Percentiles rank a stretch among this genome's conserved stretches.
phyloP scores from a whole-genome alignment of 768 basidiomycete species.

The Pisolithus albus region DNA sequence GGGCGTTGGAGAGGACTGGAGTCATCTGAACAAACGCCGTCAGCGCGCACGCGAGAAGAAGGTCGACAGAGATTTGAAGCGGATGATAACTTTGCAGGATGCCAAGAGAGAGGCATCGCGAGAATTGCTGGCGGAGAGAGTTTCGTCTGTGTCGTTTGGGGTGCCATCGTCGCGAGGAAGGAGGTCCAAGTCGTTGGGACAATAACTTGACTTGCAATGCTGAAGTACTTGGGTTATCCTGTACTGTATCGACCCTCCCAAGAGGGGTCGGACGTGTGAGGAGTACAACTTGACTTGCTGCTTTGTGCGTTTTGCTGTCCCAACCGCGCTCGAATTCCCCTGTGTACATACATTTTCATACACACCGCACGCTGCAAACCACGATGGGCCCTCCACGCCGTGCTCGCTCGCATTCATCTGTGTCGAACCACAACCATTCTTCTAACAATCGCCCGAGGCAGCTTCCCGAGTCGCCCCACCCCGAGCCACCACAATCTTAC shows the following conservation, averaged over 20 bases:
- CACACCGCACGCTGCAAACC: not conserved
- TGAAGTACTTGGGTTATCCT: too few species aligned
- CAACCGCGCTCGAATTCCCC: not conserved
- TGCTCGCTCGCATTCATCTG: constrained; percentile 24
- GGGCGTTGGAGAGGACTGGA: constrained; percentile 38
- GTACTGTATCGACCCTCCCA: not conserved
- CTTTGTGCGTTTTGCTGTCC: not conserved
- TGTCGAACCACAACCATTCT: constrained; percentile 15
- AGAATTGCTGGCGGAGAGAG: not conserved
- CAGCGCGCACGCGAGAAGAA: constrained; percentile 40
- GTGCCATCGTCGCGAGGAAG: too few species aligned
- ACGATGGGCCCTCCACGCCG: constrained; percentile 21
- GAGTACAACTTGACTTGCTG: too few species aligned
- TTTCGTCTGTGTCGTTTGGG: too few species aligned
- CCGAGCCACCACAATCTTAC: constrained; percentile 8
- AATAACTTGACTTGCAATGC: too few species aligned
- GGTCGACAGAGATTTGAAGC: constrained; percentile 36
- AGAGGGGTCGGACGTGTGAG: not conserved
- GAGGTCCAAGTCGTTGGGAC: too few species aligned
- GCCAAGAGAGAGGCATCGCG: constrained; percentile 10
- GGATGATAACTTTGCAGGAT: constrained; percentile 31
- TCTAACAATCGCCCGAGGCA: not conserved
- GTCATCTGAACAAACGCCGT: constrained; percentile 52
- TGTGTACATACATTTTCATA: not conserved
- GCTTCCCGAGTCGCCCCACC: constrained; percentile 2